Percentiles rank a stretch among this genome's conserved stretches.
Conservation (phyloP, 257 asterid species). For the Verbascum thapsus region DNA sequence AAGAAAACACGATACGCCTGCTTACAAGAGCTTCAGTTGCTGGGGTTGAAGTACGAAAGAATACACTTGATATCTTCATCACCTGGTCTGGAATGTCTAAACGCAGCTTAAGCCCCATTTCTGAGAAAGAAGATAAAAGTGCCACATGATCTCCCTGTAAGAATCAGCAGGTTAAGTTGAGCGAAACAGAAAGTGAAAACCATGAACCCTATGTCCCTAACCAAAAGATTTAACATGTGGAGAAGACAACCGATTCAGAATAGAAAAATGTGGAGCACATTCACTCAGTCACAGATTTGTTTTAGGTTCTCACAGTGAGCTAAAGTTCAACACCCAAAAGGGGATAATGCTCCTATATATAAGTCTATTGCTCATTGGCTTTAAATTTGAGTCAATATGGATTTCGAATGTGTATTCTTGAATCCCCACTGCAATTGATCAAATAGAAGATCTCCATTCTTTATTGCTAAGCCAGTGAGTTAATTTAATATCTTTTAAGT, state of each 20-base stretch:
- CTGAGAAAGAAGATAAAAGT: slow-evolving; percentile 83
- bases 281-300: slow-evolving; percentile 7
- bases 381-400: neutral
- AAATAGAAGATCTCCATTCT: neutral
- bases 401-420: neutral
- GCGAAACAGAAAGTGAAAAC: neutral
- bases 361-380: slow-evolving; percentile 12
- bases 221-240: neutral
- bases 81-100: slow-evolving; percentile 94
- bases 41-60: slow-evolving; percentile 86
- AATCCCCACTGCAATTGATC: neutral
- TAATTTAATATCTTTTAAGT: slow-evolving; percentile 17
- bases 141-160: slow-evolving; percentile 97
- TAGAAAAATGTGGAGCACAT: neutral
- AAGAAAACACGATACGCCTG: slow-evolving; percentile 20
- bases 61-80: slow-evolving; percentile 80
- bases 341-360: neutral
- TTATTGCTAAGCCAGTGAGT: slow-evolving; percentile 10
- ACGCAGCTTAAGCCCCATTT: slow-evolving; percentile 95
- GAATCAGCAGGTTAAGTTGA: slow-evolving; percentile 28
- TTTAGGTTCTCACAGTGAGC: neutral
- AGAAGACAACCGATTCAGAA: slow-evolving; percentile 2
- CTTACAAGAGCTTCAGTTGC: slow-evolving; percentile 88
- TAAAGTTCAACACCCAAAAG: neutral
- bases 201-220: slow-evolving; percentile 19